Percentiles rank a stretch among this genome's conserved stretches.
phyloP scores from a whole-genome alignment of 1,139 yeast species.

The Saccharomyces hybrid region DNA sequence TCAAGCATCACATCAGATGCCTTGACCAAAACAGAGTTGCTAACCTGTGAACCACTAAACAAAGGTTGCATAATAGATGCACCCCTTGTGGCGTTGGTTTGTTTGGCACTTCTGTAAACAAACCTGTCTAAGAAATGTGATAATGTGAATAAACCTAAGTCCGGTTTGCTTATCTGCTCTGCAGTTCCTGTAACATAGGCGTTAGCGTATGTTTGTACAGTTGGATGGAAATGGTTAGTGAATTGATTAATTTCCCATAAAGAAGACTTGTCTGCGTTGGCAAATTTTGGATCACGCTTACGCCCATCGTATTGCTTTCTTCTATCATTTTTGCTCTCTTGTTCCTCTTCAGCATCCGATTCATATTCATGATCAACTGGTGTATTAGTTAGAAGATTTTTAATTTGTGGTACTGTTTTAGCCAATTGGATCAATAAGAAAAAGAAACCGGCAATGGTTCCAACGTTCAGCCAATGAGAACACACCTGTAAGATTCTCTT shows the following conservation, averaged over 20 bases:
- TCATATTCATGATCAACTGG: slow-evolving; percentile 34
- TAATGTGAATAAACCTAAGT: slow-evolving; percentile 77
- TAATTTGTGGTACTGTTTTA: slow-evolving; percentile 43
- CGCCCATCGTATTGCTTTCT: slow-evolving; percentile 61
- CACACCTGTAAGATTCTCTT: slow-evolving; percentile 85
- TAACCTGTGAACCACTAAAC: slow-evolving; percentile 66
- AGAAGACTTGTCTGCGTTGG: slow-evolving; percentile 72
- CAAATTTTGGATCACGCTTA: slow-evolving; percentile 83
- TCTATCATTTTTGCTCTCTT: slow-evolving; percentile 14
- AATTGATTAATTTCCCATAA: slow-evolving; percentile 81
- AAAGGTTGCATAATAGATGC: slow-evolving; percentile 95
- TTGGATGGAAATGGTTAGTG: slow-evolving; percentile 82
- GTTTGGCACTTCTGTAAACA: slow-evolving; percentile 88
- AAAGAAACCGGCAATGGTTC: slow-evolving; percentile 86
- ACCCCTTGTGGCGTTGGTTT: slow-evolving; percentile 65
- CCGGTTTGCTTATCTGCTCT: slow-evolving; percentile 57
- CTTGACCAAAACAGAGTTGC: slow-evolving; percentile 67
- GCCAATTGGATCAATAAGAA: slow-evolving; percentile 65
- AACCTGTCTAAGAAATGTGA: slow-evolving; percentile 91
- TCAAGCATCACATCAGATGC: slow-evolving; percentile 45
- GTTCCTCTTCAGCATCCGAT: slow-evolving; percentile 32
- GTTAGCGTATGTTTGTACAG: slow-evolving; percentile 73
- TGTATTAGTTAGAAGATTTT: slow-evolving; percentile 41
- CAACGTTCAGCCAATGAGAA: slow-evolving; percentile 77
- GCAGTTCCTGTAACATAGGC: slow-evolving; percentile 47